A percentile compares a stretch with the other conserved stretches of the same genome.
phyloP scores from a whole-genome alignment of 2,329 filamentous ascomycete species.

The Fusarium nelsonii region DNA sequence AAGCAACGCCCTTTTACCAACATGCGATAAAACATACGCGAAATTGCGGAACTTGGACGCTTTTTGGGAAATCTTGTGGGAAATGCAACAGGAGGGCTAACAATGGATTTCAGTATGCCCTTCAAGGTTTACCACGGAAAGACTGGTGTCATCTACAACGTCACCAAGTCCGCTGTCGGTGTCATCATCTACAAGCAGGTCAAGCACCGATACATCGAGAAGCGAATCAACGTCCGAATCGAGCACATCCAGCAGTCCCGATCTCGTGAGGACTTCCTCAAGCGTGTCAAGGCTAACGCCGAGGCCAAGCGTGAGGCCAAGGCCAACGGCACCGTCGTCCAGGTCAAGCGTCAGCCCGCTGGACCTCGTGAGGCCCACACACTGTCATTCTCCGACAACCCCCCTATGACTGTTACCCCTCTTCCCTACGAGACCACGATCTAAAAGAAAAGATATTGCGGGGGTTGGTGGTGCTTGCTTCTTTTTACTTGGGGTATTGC shows the following conservation, averaged over 20 bases:
- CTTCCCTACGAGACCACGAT: slow-evolving; percentile 99
- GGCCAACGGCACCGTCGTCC: slow-evolving; percentile 85
- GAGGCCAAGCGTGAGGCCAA: slow-evolving; percentile 93
- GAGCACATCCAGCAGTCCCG: slow-evolving; percentile 97
- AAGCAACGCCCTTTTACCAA: slow-evolving; percentile 56
- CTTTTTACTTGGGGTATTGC: slow-evolving; percentile 59
- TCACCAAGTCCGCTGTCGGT: slow-evolving; percentile 96
- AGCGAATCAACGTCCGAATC: slow-evolving; percentile 98
- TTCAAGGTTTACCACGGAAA: slow-evolving; percentile 99
- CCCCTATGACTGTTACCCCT: slow-evolving; percentile 90
- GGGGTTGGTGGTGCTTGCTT: slow-evolving; percentile 52
- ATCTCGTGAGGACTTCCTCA: slow-evolving; percentile 96
- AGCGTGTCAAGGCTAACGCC: slow-evolving; percentile 96
- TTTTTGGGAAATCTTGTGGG: slow-evolving; percentile 17
- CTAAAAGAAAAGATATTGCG: slow-evolving; percentile 66
- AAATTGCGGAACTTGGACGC: slow-evolving; percentile 33
- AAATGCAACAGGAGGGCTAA: slow-evolving; percentile 50
- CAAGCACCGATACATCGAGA: slow-evolving; percentile 99
- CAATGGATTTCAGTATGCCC: slow-evolving; percentile 78
- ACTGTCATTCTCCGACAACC: slow-evolving; percentile 83
- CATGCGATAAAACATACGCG: slow-evolving; percentile 32
- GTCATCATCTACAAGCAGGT: slow-evolving; percentile 99
- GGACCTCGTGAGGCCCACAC: slow-evolving; percentile 84
- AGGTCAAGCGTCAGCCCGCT: slow-evolving; percentile 91
- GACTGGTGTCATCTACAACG: slow-evolving; percentile 98